phyloP scores from a whole-genome alignment of 1,139 yeast species.

The Saccharomyces hybrid region DNA sequence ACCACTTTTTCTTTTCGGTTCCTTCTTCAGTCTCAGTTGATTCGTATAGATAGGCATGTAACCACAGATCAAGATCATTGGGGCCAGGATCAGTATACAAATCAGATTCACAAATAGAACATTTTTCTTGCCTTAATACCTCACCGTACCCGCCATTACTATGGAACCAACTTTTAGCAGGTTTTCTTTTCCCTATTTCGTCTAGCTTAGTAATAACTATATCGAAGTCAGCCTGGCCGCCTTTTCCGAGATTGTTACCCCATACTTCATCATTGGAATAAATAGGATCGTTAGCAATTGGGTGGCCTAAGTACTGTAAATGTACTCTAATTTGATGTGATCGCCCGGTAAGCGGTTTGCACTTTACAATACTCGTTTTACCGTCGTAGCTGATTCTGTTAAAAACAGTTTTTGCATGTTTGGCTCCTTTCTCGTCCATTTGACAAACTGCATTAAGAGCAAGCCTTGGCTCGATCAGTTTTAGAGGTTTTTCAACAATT shows the following conservation, averaged over 20 bases:
- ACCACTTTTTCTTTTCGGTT: slow-evolving; percentile 42
- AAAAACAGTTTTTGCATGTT: slow-evolving; percentile 47
- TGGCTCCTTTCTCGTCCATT: slow-evolving; percentile 50
- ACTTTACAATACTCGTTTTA: slow-evolving; percentile 61
- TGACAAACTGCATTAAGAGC: slow-evolving; percentile 58
- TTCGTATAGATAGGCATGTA: slow-evolving; percentile 78
- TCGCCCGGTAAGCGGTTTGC: slow-evolving; percentile 84
- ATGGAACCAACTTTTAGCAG: slow-evolving; percentile 63
- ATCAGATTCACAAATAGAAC: slow-evolving; percentile 64
- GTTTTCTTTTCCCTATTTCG: slow-evolving; percentile 57
- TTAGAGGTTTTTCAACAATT: slow-evolving; percentile 59
- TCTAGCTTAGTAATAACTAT: slow-evolving; percentile 45
- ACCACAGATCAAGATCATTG: slow-evolving; percentile 77
- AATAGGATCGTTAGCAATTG: slow-evolving; percentile 92
- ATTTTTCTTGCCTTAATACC: slow-evolving; percentile 46
- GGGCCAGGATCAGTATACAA: slow-evolving; percentile 84
- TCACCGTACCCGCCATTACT: slow-evolving; percentile 50
- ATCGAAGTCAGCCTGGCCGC: slow-evolving; percentile 43
- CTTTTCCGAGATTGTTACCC: slow-evolving; percentile 66
- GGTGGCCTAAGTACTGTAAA: slow-evolving; percentile 75
- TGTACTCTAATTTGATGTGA: slow-evolving; percentile 95
- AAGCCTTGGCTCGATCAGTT: slow-evolving; percentile 68
- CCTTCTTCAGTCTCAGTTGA: slow-evolving; percentile 38
- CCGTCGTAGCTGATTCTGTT: slow-evolving; percentile 39
- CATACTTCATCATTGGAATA: slow-evolving; percentile 69